Evolutionary conservation across 2,329 filamentous ascomycete genomes (phyloP), one percentile per base, ranked within the genome.

Genomic region (Aspergillus viridinutans): DNA sequence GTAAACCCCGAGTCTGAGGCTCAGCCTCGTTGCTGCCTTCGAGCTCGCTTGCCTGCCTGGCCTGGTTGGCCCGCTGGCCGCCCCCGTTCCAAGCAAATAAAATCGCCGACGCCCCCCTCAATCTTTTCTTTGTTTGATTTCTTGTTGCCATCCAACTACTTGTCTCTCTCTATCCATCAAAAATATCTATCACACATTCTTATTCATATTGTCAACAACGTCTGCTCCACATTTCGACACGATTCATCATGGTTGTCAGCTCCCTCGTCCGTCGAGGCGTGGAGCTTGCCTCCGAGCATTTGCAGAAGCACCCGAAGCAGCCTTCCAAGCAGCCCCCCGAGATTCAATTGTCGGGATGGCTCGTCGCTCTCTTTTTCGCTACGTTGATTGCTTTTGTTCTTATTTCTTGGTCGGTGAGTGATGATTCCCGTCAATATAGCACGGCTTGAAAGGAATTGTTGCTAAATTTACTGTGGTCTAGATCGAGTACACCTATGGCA

Each of bases 401-500:
- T 42, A 52, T 64, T 21, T 23, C 66, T 12, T 64, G 67, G 50
- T 60, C 64, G 17, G 72, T 75, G 65, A 62, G 71, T 65, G 29
- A 50, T 50, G 25, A 29, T 35, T 23, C 43, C n/a, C 12, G 20
- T 29, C 23, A 26, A 43, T 23, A 9, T 40, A 28, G 20, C 20
- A 17, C 38, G 25, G 40, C 51, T 26, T 43, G 49, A 9, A 53
- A 47, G 1, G 35, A 38, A 21, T 28, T 14, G 8, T n/a, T 21
- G n/a, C 25, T 57, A 26, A 49, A 28, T 7, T 42, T 20, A 8
- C 23, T 29, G 14, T 53, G 20, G 12, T 59, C 17, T 56, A 80
- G 77, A 65, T 80, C 49, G 69, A 75, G 52, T 89, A 89, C 74
- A 85, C 83, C 48, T 81, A 86, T 62, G 81, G 81, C 55, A 73